These are phyloP conservation scores for Phytopythium oedochilum DNA, from an alignment of 352 stramenopile species.

Conservation along the genomic window DNA sequence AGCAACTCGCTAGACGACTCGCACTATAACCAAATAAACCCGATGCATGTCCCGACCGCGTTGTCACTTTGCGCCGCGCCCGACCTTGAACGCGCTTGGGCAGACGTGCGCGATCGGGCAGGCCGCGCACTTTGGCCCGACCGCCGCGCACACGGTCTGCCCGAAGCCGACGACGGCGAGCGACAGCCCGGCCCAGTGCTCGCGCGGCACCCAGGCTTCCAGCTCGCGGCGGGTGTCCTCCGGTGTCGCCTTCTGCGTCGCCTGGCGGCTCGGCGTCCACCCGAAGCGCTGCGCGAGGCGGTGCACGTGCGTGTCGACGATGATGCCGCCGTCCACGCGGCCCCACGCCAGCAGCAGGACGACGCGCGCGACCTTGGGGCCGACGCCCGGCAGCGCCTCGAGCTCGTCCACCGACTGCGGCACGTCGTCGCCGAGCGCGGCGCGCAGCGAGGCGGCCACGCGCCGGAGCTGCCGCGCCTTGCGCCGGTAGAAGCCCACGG, in stretches of 20 bases:
- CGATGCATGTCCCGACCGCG: not conserved
- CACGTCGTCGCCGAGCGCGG: conserved; percentile 39
- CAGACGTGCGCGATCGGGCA: conserved; percentile 51
- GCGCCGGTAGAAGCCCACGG: conserved; percentile 69
- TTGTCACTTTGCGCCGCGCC: not conserved
- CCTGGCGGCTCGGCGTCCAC: conserved; percentile 22
- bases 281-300: conserved; percentile 56
- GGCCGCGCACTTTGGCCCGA: conserved; percentile 42
- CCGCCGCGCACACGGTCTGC: conserved; percentile 52
- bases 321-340: conserved; percentile 53
- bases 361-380: conserved; percentile 71
- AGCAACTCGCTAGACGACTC: not conserved
- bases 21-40: not conserved
- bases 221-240: conserved; percentile 52
- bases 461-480: conserved; percentile 65
- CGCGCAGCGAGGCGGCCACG: conserved; percentile 35
- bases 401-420: conserved; percentile 38
- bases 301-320: conserved; percentile 81
- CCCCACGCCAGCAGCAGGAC: conserved; percentile 60
- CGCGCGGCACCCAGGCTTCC: conserved; percentile 57
- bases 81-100: conserved; percentile 39
- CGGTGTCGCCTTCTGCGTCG: conserved; percentile 7
- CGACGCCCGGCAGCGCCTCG: conserved; percentile 50
- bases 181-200: conserved; percentile 57
- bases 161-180: conserved; percentile 72